These are phyloP conservation scores for Pyrenophora tritici-repentis DNA, from an alignment of 2,329 filamentous ascomycete species.

Conservation along the genomic window DNA sequence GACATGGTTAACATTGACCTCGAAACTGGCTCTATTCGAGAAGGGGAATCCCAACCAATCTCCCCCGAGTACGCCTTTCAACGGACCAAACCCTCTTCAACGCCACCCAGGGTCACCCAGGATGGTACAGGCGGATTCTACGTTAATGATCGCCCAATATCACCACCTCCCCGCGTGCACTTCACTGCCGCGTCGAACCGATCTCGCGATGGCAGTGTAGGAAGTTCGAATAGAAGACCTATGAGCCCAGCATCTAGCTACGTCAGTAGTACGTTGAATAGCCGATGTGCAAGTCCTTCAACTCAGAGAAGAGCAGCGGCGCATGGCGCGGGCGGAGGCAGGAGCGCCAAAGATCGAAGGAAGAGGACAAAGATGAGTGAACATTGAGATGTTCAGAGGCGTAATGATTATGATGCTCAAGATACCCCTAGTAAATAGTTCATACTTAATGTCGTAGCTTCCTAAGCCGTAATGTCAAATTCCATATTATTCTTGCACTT, in stretches of 20 bases:
- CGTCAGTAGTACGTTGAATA: neutral
- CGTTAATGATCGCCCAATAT: slow-evolving; percentile 16
- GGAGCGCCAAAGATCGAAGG: slow-evolving; percentile 33
- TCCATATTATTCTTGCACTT: too few species aligned
- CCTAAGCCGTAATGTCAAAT: too few species aligned
- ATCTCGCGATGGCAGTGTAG: slow-evolving; percentile 18
- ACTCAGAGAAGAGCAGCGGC: neutral
- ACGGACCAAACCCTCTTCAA: neutral
- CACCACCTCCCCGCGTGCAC: slow-evolving; percentile 20
- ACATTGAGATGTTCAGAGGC: neutral
- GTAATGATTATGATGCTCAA: neutral
- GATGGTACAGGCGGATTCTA: slow-evolving; percentile 25
- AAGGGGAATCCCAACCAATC: slow-evolving; percentile 2
- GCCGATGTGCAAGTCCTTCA: slow-evolving; percentile 2
- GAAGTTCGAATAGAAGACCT: slow-evolving; percentile 11
- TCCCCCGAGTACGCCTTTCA: slow-evolving; percentile 6
- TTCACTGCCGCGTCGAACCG: slow-evolving; percentile 8
- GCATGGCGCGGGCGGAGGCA: slow-evolving; percentile 23
- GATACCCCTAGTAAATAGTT: slow-evolving; percentile 2
- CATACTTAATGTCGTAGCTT: neutral
- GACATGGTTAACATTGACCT: slow-evolving; percentile 14
- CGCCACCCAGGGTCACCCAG: slow-evolving; percentile 7
- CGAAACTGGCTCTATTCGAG: slow-evolving; percentile 10
- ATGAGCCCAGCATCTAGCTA: slow-evolving; percentile 13
- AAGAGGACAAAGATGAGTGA: slow-evolving; percentile 20